phyloP scores from a whole-genome alignment of 352 stramenopile genomes.

The Phytophthora pluvialis region DNA sequence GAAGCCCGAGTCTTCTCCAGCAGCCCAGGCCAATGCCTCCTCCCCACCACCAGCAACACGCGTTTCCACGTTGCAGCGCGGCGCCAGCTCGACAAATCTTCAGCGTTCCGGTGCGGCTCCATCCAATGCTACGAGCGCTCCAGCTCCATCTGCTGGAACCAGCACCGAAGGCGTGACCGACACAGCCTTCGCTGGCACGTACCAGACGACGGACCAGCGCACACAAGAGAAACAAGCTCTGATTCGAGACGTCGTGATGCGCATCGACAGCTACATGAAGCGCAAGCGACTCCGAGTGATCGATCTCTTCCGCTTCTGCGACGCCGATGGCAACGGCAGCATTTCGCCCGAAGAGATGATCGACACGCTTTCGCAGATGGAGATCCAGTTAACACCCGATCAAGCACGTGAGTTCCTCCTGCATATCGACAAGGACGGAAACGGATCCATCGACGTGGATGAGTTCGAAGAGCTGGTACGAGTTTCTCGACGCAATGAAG shows the following conservation, averaged over 20 bases:
- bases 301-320: constrained; percentile 87
- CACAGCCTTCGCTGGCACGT: constrained; percentile 53
- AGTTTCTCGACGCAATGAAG: constrained; percentile 69
- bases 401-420: constrained; percentile 76
- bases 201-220: constrained; percentile 72
- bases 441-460: constrained; percentile 86
- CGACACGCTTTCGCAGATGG: constrained; percentile 84
- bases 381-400: constrained; percentile 75
- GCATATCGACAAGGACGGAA: constrained; percentile 85
- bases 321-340: constrained; percentile 78
- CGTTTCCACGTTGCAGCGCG: constrained; percentile 24
- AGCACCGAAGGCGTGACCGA: constrained; percentile 33
- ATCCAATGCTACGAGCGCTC: constrained; percentile 1
- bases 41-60: background rate
- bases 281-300: constrained; percentile 85
- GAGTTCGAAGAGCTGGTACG: constrained; percentile 87
- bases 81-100: constrained; percentile 14
- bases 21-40: background rate
- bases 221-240: constrained; percentile 73
- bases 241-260: constrained; percentile 78
- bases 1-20: background rate
- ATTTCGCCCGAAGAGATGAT: constrained; percentile 86
- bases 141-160: constrained; percentile 12
- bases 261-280: constrained; percentile 87
- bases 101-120: constrained; percentile 1